These are phyloP conservation scores for Quillaja saponaria DNA, from an alignment of 306 rosid species.

Conservation along the genomic window DNA sequence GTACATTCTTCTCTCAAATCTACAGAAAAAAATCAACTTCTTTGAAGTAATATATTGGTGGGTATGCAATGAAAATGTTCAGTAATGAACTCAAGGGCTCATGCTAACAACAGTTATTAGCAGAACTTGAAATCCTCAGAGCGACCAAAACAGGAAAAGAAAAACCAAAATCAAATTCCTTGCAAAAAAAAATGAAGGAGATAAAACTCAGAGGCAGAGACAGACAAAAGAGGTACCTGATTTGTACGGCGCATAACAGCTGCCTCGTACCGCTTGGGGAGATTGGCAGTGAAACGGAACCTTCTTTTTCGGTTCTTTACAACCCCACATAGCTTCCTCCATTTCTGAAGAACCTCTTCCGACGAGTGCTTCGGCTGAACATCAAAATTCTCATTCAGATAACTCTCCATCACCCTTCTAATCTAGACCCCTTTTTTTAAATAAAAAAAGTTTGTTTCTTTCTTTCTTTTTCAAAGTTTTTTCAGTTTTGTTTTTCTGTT, in stretches of 20 bases:
- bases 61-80: too few relatives aligned
- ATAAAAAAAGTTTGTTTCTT: background rate
- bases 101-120: too few relatives aligned
- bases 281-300: conserved; percentile 91
- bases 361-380: conserved; percentile 67
- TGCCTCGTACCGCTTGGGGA: conserved; percentile 64
- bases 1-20: too few relatives aligned
- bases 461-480: background rate
- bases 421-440: background rate
- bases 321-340: conserved; percentile 68
- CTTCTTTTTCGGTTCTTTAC: conserved; percentile 77
- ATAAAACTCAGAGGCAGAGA: background rate
- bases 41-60: too few relatives aligned
- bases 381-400: conserved; percentile 59
- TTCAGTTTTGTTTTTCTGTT: background rate
- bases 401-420: conserved; percentile 47
- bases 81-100: too few relatives aligned
- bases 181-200: background rate
- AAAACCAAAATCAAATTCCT: too few relatives aligned
- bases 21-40: too few relatives aligned
- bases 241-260: conserved; percentile 81
- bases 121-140: too few relatives aligned
- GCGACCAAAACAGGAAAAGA: too few relatives aligned
- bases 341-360: conserved; percentile 63
- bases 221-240: conserved; percentile 45